Base-by-base conservation (phyloP, 2,329 filamentous ascomycete species). In the Fusarium staphyleae region DNA sequence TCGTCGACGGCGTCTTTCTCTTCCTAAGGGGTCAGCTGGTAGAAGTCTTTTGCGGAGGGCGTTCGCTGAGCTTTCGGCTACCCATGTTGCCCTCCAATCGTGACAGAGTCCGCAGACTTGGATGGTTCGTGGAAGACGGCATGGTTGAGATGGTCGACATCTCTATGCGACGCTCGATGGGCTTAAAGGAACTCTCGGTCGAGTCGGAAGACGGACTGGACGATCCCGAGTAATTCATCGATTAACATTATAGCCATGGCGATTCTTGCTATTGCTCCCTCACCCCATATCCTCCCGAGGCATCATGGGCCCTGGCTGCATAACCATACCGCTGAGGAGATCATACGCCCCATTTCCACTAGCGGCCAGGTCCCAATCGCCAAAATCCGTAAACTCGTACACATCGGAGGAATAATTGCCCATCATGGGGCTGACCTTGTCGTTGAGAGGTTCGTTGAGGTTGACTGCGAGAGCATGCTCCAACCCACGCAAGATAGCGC, bases 391-490 rank as follows among this genome's bases (percentile, higher is more conserved):
- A 37, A 66, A 71, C 41, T 70, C 67, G 39, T 68, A 67, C n/a
- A 67, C 56, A 35, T 70, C 69, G 4, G 63, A 39, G 12, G 60
- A 49, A 44, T 68, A 65, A 16, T 65, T 66, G 12, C 59, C 62
- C 49, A 69, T 57, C 60, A 68, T 60, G 0, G 70, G 66, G 55
- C 65, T 70, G 24, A 68, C 62, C 32, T 66, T 60, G 57, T 71
- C 67, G 46, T 69, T 63, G 26, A 63, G 30, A 9, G 70, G 70
- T 46, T 72, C 70, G 28, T 72, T 63, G 13, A 73, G 54, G 30
- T 72, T 71, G 14, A 74, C 69, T 2, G 69, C 72, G 3, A 74
- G 65, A 2, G 72, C 69, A 52, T 74, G 72, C 59, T 74, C 72
- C 4, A 74, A 57, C 1, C 72, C 72, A n/a, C 72, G 69, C 28